These are phyloP conservation scores for Inonotus obliquus DNA, from an alignment of 1,284 basidiomycete species.

Conservation along the genomic window DNA sequence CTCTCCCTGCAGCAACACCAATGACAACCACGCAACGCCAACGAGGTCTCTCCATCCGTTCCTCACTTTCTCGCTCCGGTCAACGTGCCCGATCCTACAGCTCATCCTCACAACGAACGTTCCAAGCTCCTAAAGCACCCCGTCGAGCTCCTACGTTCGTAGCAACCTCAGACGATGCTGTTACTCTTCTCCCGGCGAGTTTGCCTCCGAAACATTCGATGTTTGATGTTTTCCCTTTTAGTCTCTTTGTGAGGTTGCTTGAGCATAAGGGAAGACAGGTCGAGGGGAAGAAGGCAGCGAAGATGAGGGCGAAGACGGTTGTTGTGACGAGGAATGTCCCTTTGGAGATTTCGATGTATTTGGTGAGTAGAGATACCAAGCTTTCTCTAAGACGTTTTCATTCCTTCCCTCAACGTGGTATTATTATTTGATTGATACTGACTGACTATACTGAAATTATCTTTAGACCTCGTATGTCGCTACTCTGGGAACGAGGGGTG, in stretches of 20 bases:
- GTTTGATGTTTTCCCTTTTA: conserved; percentile 67
- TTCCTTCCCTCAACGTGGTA: too few species aligned
- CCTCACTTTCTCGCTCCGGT: neutral
- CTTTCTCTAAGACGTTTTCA: too few species aligned
- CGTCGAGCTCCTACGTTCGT: conserved; percentile 21
- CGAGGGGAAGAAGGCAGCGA: conserved; percentile 55
- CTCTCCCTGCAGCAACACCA: conserved; percentile 4
- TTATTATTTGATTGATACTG: neutral
- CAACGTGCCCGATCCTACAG: neutral
- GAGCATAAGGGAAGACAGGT: conserved; percentile 43
- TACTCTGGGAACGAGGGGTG: conserved; percentile 54
- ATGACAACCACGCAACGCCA: neutral
- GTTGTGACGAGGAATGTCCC: conserved; percentile 63
- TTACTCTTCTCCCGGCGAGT: conserved; percentile 50
- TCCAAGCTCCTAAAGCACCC: conserved; percentile 8
- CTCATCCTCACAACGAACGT: conserved; percentile 5
- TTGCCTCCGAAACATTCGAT: conserved; percentile 59
- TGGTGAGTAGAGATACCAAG: conserved; percentile 40
- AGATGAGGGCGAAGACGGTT: conserved; percentile 39
- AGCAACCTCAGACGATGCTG: conserved; percentile 32
- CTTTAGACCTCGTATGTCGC: conserved; percentile 61
- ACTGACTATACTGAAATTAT: neutral
- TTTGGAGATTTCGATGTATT: conserved; percentile 68
- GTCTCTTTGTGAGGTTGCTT: conserved; percentile 47
- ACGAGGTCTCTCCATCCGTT: neutral